Evolutionary conservation across 805 yeast species (phyloP).

Genomic region (Monosporozyma yasuniensis): DNA sequence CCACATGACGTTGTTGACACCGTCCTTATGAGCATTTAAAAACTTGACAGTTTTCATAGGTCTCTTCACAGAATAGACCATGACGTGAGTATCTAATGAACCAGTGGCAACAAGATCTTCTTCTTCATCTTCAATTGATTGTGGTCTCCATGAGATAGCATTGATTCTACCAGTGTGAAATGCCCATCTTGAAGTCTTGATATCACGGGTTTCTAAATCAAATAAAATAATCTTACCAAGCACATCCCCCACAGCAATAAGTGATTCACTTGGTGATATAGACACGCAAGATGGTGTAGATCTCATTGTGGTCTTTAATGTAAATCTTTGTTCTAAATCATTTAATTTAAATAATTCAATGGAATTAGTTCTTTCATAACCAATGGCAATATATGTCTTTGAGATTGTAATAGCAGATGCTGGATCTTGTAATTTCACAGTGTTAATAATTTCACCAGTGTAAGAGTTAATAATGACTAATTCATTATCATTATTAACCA

Average conservation of each 20-base stretch:
- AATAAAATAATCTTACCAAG: conserved; percentile 80
- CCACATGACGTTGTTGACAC: conserved; percentile 75
- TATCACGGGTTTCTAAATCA: conserved; percentile 41
- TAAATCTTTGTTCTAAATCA: conserved; percentile 26
- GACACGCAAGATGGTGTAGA: conserved; percentile 55
- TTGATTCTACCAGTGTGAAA: conserved; percentile 82
- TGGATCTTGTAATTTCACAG: conserved; percentile 29
- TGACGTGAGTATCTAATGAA: conserved; percentile 75
- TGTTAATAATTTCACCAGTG: conserved; percentile 26
- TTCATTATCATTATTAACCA: conserved; percentile 39
- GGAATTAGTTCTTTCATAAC: conserved; percentile 35
- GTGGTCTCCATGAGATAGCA: conserved; percentile 60
- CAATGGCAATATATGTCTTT: conserved; percentile 39
- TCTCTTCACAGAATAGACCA: conserved; percentile 66
- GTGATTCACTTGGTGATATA: conserved; percentile 61
- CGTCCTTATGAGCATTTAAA: conserved; percentile 80
- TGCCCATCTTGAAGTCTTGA: conserved; percentile 87
- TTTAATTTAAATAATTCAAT: conserved; percentile 34
- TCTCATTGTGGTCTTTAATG: conserved; percentile 39
- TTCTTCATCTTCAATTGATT: conserved; percentile 37
- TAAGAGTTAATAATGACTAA: conserved; percentile 29
- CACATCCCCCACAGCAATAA: conserved; percentile 76
- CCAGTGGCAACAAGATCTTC: conserved; percentile 68
- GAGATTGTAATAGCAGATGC: conserved; percentile 43
- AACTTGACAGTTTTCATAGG: conserved; percentile 71